These are phyloP conservation scores for Mycena capillaripes DNA, from an alignment of 768 basidiomycete species.

Conservation along the genomic window DNA sequence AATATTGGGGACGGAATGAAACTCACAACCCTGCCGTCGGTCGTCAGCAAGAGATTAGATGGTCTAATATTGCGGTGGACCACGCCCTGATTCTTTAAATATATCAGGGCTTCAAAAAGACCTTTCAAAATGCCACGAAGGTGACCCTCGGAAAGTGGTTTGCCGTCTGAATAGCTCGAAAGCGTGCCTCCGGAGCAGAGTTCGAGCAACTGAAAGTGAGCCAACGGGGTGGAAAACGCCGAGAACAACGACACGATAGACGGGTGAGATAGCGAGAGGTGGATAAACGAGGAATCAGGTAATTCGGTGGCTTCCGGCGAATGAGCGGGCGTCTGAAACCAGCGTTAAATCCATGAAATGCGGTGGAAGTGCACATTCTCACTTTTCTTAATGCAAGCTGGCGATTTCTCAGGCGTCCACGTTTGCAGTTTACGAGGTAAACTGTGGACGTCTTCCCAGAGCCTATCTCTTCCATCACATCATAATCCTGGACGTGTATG, in stretches of 20 bases:
- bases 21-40: constrained; percentile 54
- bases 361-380: not conserved
- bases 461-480: constrained; percentile 52
- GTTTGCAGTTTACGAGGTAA: constrained; percentile 58
- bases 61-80: constrained; percentile 61
- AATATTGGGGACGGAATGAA: too few relatives aligned
- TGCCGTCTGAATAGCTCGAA: constrained; percentile 43
- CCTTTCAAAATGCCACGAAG: constrained; percentile 54
- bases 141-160: constrained; percentile 49
- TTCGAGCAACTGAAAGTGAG: constrained; percentile 59
- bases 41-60: constrained; percentile 54
- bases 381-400: constrained; percentile 61
- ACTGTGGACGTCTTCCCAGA: constrained; percentile 44
- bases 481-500: constrained; percentile 50
- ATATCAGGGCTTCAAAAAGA: constrained; percentile 57
- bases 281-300: constrained; percentile 44
- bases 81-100: constrained; percentile 57
- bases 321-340: constrained; percentile 21
- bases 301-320: constrained; percentile 23
- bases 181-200: constrained; percentile 59
- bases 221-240: constrained; percentile 48
- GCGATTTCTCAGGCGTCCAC: constrained; percentile 59
- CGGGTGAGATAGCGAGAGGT: constrained; percentile 63
- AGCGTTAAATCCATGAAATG: not conserved
- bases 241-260: constrained; percentile 63